A percentile compares a stretch with the other conserved stretches of the same genome.
Evolutionary conservation across 192 early-diverging fungal genomes (phyloP).

Genomic region (Linnemannia schmuckeri): DNA sequence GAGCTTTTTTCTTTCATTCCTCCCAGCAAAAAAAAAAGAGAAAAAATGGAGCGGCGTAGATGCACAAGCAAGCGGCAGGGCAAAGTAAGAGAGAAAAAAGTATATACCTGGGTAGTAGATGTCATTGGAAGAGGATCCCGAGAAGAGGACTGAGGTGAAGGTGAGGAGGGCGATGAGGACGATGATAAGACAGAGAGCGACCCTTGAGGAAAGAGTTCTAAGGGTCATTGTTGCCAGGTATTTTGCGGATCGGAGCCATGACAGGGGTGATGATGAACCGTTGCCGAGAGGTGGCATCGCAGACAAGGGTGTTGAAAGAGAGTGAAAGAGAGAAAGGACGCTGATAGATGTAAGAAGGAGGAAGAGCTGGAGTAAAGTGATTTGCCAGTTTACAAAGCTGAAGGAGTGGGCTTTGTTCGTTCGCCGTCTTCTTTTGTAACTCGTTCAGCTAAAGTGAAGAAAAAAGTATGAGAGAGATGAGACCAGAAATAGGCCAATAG

Average conservation of each 20-base stretch:
- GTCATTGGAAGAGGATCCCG: conserved; percentile 41
- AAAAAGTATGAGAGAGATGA: background rate
- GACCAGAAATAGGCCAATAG: background rate
- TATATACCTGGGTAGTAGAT: conserved; percentile 51
- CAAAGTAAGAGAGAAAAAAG: background rate
- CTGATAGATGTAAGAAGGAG: background rate
- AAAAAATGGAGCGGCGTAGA: background rate
- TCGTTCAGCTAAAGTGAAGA: background rate
- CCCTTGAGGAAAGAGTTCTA: conserved; percentile 31
- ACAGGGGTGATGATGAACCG: conserved; percentile 27
- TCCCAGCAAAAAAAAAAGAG: background rate
- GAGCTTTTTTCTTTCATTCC: background rate
- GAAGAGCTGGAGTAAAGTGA: background rate
- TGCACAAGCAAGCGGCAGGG: background rate
- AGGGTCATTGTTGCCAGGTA: conserved; percentile 21
- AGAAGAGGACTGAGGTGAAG: conserved; percentile 49
- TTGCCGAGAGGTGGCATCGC: conserved; percentile 37
- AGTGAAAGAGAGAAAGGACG: background rate
- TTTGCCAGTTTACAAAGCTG: too few species aligned
- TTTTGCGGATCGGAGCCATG: conserved; percentile 13
- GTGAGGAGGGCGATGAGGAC: conserved; percentile 38
- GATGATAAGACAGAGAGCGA: conserved; percentile 40
- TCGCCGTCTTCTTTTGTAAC: background rate
- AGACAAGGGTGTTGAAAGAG: background rate
- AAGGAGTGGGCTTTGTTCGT: background rate